Base-by-base conservation (phyloP, 2,329 filamentous ascomycete genomes). In the Zopfia rhizophila region DNA sequence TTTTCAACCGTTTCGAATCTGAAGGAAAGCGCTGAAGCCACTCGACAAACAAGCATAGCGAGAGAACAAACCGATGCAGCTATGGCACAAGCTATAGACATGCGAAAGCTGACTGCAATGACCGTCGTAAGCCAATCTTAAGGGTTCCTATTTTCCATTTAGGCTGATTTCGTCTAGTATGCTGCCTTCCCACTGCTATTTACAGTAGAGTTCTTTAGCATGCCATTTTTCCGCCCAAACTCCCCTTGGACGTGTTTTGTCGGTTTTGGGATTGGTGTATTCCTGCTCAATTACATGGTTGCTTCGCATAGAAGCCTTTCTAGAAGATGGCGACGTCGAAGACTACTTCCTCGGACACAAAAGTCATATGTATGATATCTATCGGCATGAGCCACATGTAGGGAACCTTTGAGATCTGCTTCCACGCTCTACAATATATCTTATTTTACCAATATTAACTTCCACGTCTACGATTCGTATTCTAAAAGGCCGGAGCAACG, bases 141-240 rank as follows among this genome's bases (percentile, higher is more conserved):
- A 31, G 11, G 38, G 7, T 32, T 27, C 16, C 23, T 18, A 11
- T n/a, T 23, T 24, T 5, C 8, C 8, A 3, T 8, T 13, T n/a
- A 4, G 8, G 1, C 11, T 38, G 5, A 35, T 10, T 7, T 17
- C 21, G 6, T 30, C 2, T 25, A 58, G 49, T 56, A 55, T 23
- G 28, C 49, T 2, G 52, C 49, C n/a, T 58, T 58, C 28, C 49
- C 52, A 1, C 40, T 55, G 1, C 38, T 53, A 12, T 53, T 56
- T 27, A 56, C 52, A 14, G 45, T 50, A 4, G 52, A 49, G 10
- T 38, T 56, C 11, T 58, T 58, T 38, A 52, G 55, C 40, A 58
- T 58, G 52, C 44, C 47, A 21, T 55, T 58, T 17, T 28, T 47
- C 5, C 23, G 2, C 43, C 29, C 42, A 7, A 38, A 45, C 18